Base-by-base conservation (phyloP, 768 basidiomycete species). In the Suillus spraguei region DNA sequence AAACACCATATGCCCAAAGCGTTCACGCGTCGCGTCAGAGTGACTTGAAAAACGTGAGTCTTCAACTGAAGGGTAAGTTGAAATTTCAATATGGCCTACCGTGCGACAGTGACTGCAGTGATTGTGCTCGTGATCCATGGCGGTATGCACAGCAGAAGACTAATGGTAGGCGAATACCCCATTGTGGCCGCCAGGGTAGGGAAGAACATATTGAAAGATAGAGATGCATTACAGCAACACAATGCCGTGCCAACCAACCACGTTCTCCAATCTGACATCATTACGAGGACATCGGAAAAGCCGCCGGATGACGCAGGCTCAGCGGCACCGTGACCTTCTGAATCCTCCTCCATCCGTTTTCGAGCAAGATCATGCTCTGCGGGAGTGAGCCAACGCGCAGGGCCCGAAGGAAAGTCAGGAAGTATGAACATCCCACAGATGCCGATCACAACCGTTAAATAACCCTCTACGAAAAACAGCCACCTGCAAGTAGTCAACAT, bases 201-300 rank as follows among this genome's bases (percentile, higher is more conserved):
- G 77, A 92, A 92, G 72, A 86, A 91, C 20, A 86, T 86, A 71
- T 89, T 88, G 80, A 92, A 92, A 3, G 84, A 86, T 33, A 90
- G 68, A 5, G 87, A 83, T 28, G 88, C 63, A 56, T 54, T 52
- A 72, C 85, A 80, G 64, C 82, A 82, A 11, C 82, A 83, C 60
- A 90, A 72, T 4, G 86, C 81, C n/a, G 90, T 63, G 20, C 89
- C 82, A 54, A 95, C 78, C 83, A 83, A 89, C 88, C 91, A 94
- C 28, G 93, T 88, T 74, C 86, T 89, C 88, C 87, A 87, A 71
- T 94, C 92, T 36, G 77, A 78, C 54, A 91, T 39, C 14, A 90
- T 87, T 66, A 86, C 69, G 7, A 72, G 63, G 6, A 92, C 71
- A 5, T 88, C 88, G 35, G 77, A 72, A 13, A 73, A 66, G 16